phyloP scores from a whole-genome alignment of 768 basidiomycete species.

The Mycena epipterygia region DNA sequence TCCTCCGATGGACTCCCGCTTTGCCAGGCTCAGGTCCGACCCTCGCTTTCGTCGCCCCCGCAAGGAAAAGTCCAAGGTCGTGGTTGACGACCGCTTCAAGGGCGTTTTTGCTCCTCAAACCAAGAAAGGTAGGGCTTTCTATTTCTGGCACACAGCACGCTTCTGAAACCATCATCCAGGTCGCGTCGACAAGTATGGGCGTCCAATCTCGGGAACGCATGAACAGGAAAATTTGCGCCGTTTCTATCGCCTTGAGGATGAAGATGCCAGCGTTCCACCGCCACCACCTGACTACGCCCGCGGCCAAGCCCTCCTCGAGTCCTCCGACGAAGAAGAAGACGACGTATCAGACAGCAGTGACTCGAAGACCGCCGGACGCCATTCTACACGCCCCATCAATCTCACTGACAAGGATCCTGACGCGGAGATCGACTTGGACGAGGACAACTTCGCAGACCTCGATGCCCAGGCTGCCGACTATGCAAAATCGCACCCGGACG shows the following conservation, averaged over 20 bases:
- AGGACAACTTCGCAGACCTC: constrained; percentile 76
- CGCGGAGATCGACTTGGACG: constrained; percentile 84
- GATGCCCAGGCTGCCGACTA: constrained; percentile 82
- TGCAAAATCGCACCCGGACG: constrained; percentile 62
- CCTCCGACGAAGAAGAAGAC: constrained; percentile 85
- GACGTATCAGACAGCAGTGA: constrained; percentile 63
- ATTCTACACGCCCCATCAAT: constrained; percentile 57
- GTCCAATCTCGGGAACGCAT: constrained; percentile 73
- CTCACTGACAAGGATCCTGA: constrained; percentile 54
- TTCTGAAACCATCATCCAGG: constrained; percentile 51
- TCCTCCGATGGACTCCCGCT: constrained; percentile 76
- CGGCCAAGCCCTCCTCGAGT: constrained; percentile 89
- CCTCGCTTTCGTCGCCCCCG: constrained; percentile 92
- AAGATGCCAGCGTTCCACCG: constrained; percentile 48
- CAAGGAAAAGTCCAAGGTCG: constrained; percentile 84
- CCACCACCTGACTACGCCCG: constrained; percentile 85
- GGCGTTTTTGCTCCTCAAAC: constrained; percentile 71
- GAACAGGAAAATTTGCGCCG: constrained; percentile 82
- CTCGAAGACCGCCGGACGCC: constrained; percentile 65
- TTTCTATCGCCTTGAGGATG: constrained; percentile 82
- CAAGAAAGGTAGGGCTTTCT: constrained; percentile 47
- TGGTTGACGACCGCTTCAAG: constrained; percentile 94
- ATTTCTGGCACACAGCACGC: constrained; percentile 10
- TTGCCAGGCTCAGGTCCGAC: constrained; percentile 88
- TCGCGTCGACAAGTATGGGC: constrained; percentile 92